These are phyloP conservation scores for Tulasnella calospora DNA, from an alignment of 768 basidiomycete genomes.

Conservation along the genomic window DNA sequence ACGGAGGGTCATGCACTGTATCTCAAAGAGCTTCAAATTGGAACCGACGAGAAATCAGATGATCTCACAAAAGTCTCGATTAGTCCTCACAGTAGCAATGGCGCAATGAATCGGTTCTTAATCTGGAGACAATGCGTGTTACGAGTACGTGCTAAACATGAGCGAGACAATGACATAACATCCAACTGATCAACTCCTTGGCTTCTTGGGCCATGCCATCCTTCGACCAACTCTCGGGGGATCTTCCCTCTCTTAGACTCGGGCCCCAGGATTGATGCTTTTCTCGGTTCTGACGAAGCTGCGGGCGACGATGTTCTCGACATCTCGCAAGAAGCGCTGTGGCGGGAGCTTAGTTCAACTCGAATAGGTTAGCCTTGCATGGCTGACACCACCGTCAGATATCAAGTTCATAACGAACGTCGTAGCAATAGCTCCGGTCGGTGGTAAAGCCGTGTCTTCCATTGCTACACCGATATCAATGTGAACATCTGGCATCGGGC, in stretches of 20 bases:
- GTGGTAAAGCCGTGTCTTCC: neutral
- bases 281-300: neutral
- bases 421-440: neutral
- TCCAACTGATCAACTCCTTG: neutral
- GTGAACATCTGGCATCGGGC: neutral
- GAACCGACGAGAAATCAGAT: too few species aligned
- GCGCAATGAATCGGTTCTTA: too few species aligned
- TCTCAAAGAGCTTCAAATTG: too few species aligned
- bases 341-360: neutral
- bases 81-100: too few species aligned
- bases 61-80: too few species aligned
- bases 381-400: too few species aligned
- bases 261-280: neutral
- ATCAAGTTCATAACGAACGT: neutral
- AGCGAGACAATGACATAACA: too few species aligned
- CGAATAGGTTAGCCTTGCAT: neutral
- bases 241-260: neutral
- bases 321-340: neutral
- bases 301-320: neutral
- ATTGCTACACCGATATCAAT: neutral
- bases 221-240: neutral
- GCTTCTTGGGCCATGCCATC: neutral
- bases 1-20: too few species aligned
- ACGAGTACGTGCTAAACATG: too few species aligned
- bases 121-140: too few species aligned